Conservation (phyloP, 2,329 filamentous ascomycete genomes). For the Sphaerulina vaccinii region DNA sequence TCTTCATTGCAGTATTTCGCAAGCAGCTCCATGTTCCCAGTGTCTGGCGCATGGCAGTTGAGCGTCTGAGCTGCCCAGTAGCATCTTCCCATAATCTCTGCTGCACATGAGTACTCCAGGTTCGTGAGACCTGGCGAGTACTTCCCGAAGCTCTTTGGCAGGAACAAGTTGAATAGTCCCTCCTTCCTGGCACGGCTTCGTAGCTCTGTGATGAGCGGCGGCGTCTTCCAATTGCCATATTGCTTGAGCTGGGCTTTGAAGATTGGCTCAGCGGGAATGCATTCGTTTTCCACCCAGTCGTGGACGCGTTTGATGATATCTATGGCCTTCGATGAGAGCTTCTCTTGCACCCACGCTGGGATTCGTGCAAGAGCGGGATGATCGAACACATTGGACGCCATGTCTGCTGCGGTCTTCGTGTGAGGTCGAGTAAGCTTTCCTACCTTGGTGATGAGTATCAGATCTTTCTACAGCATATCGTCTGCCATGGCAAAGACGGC, state of each 20-base stretch:
- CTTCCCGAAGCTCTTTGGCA: conserved; percentile 32
- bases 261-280: conserved; percentile 27
- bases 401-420: not conserved
- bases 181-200: conserved; percentile 24
- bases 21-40: conserved; percentile 51
- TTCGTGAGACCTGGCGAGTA: conserved; percentile 47
- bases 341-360: conserved; percentile 28
- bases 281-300: conserved; percentile 29
- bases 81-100: conserved; percentile 48
- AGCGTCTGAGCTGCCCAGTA: conserved; percentile 47
- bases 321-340: conserved; percentile 27
- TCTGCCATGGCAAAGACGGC: conserved; percentile 9
- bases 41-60: conserved; percentile 44
- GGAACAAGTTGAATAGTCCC: conserved; percentile 28
- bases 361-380: conserved; percentile 25
- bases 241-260: conserved; percentile 27
- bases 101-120: conserved; percentile 48
- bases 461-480: conserved; percentile 1
- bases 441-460: not conserved
- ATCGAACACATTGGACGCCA: conserved; percentile 2
- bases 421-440: not conserved
- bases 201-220: conserved; percentile 24
- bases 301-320: conserved; percentile 26
- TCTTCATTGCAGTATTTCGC: conserved; percentile 50
- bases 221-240: conserved; percentile 26